Conservation (phyloP, 2,329 filamentous ascomycete genomes). For the Fusarium circinatum region DNA sequence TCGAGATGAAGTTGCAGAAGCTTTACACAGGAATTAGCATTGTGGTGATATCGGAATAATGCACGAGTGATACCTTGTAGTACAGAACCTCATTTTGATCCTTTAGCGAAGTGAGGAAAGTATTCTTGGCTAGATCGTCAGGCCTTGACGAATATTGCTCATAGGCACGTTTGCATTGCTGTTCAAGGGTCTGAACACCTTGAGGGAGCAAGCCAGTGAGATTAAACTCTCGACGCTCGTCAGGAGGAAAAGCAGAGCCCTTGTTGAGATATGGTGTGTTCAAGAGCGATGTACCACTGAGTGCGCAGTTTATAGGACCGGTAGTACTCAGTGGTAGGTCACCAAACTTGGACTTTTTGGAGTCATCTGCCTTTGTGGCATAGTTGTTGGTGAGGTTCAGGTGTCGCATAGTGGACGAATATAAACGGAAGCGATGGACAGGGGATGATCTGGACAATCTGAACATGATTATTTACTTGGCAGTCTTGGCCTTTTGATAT, state of each 20-base stretch:
- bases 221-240: constrained; percentile 76
- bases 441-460: constrained; percentile 3
- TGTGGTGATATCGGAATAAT: not conserved
- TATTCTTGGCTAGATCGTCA: constrained; percentile 82
- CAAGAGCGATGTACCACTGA: constrained; percentile 49
- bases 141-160: constrained; percentile 75
- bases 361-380: constrained; percentile 23
- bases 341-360: constrained; percentile 45
- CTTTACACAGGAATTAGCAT: constrained; percentile 51
- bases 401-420: not conserved
- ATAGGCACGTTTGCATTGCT: constrained; percentile 82
- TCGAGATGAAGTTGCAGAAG: constrained; percentile 80
- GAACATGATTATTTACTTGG: constrained; percentile 10
- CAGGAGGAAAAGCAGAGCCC: constrained; percentile 77
- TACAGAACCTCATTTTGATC: constrained; percentile 88
- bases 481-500: not conserved
- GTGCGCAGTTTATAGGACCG: constrained; percentile 51
- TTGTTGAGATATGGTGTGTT: constrained; percentile 72
- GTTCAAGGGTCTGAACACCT: constrained; percentile 77
- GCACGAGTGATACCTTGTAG: constrained; percentile 66
- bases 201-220: constrained; percentile 79
- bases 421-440: not conserved
- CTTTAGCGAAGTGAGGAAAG: constrained; percentile 85
- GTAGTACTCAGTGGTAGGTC: constrained; percentile 50
- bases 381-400: constrained; percentile 1